Evolutionary conservation across 2,329 filamentous ascomycete species (phyloP).

Genomic region (Claviceps africana): DNA sequence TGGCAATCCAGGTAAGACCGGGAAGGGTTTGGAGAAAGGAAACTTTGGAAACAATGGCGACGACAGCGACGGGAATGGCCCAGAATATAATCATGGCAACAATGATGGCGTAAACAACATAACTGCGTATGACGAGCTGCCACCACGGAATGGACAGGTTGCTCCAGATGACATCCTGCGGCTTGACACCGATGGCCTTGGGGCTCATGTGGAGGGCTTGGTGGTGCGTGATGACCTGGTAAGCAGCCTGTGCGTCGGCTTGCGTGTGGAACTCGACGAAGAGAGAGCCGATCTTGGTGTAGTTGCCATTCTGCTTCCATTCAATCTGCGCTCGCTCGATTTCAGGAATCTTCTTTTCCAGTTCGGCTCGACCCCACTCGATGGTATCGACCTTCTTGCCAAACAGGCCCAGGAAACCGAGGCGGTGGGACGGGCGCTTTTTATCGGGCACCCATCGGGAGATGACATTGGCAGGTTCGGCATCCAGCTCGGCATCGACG

Average conservation of each 20-base stretch:
- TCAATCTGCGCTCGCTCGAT: slow-evolving; percentile 49
- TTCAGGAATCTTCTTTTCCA: slow-evolving; percentile 44
- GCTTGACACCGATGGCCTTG: slow-evolving; percentile 67
- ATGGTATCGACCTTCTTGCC: slow-evolving; percentile 67
- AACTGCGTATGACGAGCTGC: slow-evolving; percentile 57
- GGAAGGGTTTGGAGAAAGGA: slow-evolving; percentile 50
- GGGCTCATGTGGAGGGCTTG: slow-evolving; percentile 72
- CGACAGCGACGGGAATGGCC: slow-evolving; percentile 59
- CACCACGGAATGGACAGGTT: slow-evolving; percentile 59
- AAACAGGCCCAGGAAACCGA: slow-evolving; percentile 49
- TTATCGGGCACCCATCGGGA: slow-evolving; percentile 53
- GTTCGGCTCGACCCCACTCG: slow-evolving; percentile 56
- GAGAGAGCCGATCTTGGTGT: slow-evolving; percentile 53
- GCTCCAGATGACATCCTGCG: slow-evolving; percentile 73
- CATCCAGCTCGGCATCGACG: slow-evolving; percentile 34
- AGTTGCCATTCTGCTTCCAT: slow-evolving; percentile 47
- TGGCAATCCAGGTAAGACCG: slow-evolving; percentile 60
- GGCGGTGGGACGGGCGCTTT: slow-evolving; percentile 55
- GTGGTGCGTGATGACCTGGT: slow-evolving; percentile 69
- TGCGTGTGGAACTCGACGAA: slow-evolving; percentile 86
- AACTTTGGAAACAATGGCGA: slow-evolving; percentile 78
- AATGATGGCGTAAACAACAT: slow-evolving; percentile 51
- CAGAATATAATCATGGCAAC: slow-evolving; percentile 73
- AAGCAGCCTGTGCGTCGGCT: slow-evolving; percentile 71
- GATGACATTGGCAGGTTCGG: slow-evolving; percentile 51